A percentile compares a stretch with the other conserved stretches of the same genome.
phyloP scores from a whole-genome alignment of 2,329 filamentous ascomycete genomes.

The Xylogone sp. region DNA sequence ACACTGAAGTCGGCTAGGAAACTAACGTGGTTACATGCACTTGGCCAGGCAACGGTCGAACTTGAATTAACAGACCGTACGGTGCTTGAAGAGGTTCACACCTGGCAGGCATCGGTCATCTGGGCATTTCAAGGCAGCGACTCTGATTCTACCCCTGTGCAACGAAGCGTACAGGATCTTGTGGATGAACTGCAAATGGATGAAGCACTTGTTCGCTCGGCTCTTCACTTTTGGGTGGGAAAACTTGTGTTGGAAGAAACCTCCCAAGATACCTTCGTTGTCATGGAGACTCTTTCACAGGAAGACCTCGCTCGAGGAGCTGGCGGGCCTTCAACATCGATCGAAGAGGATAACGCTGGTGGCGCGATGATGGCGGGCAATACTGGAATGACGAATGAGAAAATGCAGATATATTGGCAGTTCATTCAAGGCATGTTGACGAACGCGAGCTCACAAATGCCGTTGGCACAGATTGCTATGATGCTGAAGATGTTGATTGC shows the following conservation, averaged over 20 bases:
- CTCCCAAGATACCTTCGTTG: conserved; percentile 53
- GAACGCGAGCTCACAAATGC: conserved; percentile 79
- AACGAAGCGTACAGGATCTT: conserved; percentile 49
- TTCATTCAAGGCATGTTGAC: conserved; percentile 96
- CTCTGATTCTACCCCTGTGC: conserved; percentile 18
- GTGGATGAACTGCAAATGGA: conserved; percentile 63
- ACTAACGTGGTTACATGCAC: conserved; percentile 80
- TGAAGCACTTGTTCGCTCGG: conserved; percentile 63
- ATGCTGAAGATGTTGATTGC: conserved; percentile 93
- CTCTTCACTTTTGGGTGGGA: conserved; percentile 68
- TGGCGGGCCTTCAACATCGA: conserved; percentile 9
- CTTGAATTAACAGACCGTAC: conserved; percentile 79
- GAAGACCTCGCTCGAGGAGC: conserved; percentile 27
- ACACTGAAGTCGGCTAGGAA: conserved; percentile 78
- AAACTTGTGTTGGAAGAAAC: conserved; percentile 61
- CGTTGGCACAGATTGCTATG: conserved; percentile 76
- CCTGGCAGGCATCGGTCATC: conserved; percentile 85
- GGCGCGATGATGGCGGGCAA: conserved; percentile 29
- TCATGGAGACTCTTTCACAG: conserved; percentile 61
- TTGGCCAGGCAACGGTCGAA: conserved; percentile 77
- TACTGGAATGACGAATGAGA: conserved; percentile 61
- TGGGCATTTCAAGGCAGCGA: conserved; percentile 64
- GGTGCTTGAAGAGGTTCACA: conserved; percentile 67
- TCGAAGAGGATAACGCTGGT: conserved; percentile 19
- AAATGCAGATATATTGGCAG: conserved; percentile 74